Percentiles rank a stretch among this genome's conserved stretches.
Evolutionary conservation across 2,329 filamentous ascomycete species (phyloP).

Genomic region (Penicillium sp.): DNA sequence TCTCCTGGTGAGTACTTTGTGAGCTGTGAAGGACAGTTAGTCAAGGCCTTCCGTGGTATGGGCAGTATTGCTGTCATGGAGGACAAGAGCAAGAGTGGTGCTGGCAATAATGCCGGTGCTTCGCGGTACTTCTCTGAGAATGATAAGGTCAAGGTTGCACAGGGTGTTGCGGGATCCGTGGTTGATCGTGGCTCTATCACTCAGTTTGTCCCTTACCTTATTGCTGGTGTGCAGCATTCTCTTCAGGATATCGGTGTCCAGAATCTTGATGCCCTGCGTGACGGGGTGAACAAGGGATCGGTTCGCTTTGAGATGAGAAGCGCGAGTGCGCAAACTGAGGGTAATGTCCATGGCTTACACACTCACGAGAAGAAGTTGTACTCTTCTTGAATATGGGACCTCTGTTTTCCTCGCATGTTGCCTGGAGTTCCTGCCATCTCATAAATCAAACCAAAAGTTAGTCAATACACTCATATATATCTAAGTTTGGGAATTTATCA

Average conservation of each 20-base stretch:
- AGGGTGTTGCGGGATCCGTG: constrained; percentile 81
- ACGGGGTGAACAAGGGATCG: constrained; percentile 68
- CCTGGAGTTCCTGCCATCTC: not conserved
- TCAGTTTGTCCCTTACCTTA: constrained; percentile 95
- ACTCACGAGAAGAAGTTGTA: constrained; percentile 99
- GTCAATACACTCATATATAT: not conserved
- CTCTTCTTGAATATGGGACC: constrained; percentile 47
- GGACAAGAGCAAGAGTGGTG: constrained; percentile 88
- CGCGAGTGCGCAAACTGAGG: constrained; percentile 91
- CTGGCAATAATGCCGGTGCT: constrained; percentile 85
- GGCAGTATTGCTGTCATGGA: constrained; percentile 99
- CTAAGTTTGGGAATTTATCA: not conserved
- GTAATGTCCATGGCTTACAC: constrained; percentile 93
- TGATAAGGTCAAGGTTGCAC: constrained; percentile 88
- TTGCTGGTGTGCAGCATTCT: constrained; percentile 94
- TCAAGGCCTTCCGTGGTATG: constrained; percentile 99
- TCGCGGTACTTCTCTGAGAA: constrained; percentile 98
- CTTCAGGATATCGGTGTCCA: constrained; percentile 91
- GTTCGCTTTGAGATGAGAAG: constrained; percentile 94
- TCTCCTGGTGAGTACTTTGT: constrained; percentile 96
- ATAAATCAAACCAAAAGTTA: not conserved
- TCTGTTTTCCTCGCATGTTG: not conserved
- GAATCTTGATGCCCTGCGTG: constrained; percentile 74
- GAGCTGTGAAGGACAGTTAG: constrained; percentile 91
- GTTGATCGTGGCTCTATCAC: constrained; percentile 68